A percentile compares a stretch with the other conserved stretches of the same genome.
Evolutionary conservation across 1,139 yeast species (phyloP).

Genomic region (Yamadazyma triangularis): DNA sequence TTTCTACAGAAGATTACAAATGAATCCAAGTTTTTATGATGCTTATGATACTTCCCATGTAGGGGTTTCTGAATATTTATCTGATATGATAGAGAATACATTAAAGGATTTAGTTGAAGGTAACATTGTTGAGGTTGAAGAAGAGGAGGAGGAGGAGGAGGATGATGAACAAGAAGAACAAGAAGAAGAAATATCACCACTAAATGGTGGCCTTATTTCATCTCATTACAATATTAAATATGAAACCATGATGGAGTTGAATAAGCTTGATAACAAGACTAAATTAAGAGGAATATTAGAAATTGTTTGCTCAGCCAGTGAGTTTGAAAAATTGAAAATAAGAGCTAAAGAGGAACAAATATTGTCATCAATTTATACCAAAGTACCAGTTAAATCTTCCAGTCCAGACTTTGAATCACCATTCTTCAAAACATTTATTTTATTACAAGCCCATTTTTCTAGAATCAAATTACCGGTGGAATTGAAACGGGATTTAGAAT

Average conservation of each 20-base stretch:
- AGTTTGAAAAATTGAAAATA: constrained; percentile 61
- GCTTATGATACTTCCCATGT: constrained; percentile 56
- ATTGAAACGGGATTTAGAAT: constrained; percentile 50
- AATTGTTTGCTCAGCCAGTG: constrained; percentile 61
- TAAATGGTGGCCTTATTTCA: constrained; percentile 71
- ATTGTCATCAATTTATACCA: constrained; percentile 44
- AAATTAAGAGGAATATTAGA: constrained; percentile 64
- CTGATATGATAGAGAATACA: constrained; percentile 77
- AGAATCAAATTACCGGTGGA: constrained; percentile 55
- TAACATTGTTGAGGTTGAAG: constrained; percentile 58
- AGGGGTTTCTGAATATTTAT: constrained; percentile 75
- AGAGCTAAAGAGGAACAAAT: constrained; percentile 53
- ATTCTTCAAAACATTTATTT: constrained; percentile 63
- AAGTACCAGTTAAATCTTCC: constrained; percentile 55
- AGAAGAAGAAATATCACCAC: constrained; percentile 50
- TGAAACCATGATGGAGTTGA: constrained; percentile 58
- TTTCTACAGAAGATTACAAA: constrained; percentile 72
- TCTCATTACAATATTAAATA: constrained; percentile 66
- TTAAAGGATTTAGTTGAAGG: constrained; percentile 60
- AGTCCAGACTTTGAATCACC: constrained; percentile 47
- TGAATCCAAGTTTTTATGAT: constrained; percentile 88
- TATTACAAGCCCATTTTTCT: constrained; percentile 79
- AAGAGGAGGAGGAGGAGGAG: constrained; percentile 30
- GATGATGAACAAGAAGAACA: no score
- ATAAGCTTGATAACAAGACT: constrained; percentile 48